These are phyloP conservation scores for Kodamaea plutei DNA, from an alignment of 1,139 yeast genomes.

Conservation along the genomic window DNA sequence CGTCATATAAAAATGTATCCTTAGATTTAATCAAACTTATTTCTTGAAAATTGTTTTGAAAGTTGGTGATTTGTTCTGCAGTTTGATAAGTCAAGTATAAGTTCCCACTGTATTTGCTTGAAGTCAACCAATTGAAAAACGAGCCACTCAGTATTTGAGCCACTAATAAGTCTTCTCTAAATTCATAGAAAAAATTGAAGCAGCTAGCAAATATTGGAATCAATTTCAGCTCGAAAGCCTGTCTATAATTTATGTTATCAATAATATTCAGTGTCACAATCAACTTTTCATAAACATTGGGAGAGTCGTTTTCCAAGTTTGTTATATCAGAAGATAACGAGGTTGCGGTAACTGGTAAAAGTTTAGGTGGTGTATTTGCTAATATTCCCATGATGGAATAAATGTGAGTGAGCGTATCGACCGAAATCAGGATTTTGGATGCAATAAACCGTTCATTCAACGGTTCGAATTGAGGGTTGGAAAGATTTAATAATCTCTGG, in stretches of 20 bases:
- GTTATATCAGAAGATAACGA: constrained; percentile 30
- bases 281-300: constrained; percentile 24
- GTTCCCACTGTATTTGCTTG: constrained; percentile 26
- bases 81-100: constrained; percentile 24
- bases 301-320: constrained; percentile 17
- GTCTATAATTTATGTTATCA: constrained; percentile 11
- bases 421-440: constrained; percentile 26
- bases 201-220: constrained; percentile 26
- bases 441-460: constrained; percentile 6
- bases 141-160: constrained; percentile 29
- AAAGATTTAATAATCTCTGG: constrained; percentile 20
- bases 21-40: constrained; percentile 10
- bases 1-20: constrained; percentile 21
- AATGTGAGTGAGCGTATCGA: constrained; percentile 25
- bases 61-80: constrained; percentile 16
- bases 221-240: constrained; percentile 18
- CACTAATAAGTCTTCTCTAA: constrained; percentile 29
- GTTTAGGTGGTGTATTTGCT: constrained; percentile 20
- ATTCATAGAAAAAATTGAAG: constrained; percentile 27
- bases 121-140: constrained; percentile 40
- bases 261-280: constrained; percentile 13
- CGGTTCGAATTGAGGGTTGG: constrained; percentile 17
- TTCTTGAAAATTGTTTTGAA: constrained; percentile 12
- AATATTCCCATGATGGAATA: constrained; percentile 25
- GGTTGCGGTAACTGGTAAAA: constrained; percentile 18